phyloP scores from a whole-genome alignment of 148 eudicot species.

The Rhododendron mucronatum region DNA sequence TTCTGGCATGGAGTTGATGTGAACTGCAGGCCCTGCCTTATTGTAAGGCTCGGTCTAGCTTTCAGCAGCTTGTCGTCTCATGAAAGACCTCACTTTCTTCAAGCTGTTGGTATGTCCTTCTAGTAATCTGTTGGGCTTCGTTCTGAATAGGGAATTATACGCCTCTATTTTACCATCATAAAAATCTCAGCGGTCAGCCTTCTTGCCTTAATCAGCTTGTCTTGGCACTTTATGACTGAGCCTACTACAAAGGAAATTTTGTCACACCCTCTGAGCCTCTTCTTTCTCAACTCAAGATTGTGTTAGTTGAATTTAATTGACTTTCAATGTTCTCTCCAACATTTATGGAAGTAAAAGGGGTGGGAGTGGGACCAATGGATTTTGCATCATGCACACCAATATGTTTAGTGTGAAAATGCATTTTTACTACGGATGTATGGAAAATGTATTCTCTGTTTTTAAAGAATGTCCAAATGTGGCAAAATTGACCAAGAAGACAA shows the following conservation, averaged over 20 bases:
- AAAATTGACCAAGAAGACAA: neutral
- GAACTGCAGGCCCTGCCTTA: constrained; percentile 55
- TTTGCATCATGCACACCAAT: neutral
- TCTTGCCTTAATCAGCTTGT: constrained; percentile 1
- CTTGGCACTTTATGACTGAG: neutral
- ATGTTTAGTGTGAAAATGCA: neutral
- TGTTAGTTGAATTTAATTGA: neutral
- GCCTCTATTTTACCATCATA: neutral
- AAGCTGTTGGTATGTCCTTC: constrained; percentile 62
- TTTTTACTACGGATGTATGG: neutral
- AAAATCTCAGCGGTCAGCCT: neutral
- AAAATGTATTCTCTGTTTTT: neutral
- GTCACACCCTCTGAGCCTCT: neutral
- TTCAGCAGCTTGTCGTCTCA: constrained; percentile 42
- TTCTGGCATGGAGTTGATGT: constrained; percentile 82
- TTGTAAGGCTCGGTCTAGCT: constrained; percentile 71
- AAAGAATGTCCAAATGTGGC: neutral
- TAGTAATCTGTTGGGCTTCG: neutral
- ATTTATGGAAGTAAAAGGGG: neutral
- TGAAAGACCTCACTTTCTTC: constrained; percentile 70
- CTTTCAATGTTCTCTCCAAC: neutral
- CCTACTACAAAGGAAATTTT: neutral
- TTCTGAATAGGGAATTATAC: neutral
- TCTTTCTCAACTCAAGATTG: neutral
- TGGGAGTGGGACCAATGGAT: neutral